Percentiles rank a stretch among this genome's conserved stretches.
These are phyloP conservation scores for Coelastrella sp. DNA, from an alignment of 139 green algal species.

Conservation along the genomic window DNA sequence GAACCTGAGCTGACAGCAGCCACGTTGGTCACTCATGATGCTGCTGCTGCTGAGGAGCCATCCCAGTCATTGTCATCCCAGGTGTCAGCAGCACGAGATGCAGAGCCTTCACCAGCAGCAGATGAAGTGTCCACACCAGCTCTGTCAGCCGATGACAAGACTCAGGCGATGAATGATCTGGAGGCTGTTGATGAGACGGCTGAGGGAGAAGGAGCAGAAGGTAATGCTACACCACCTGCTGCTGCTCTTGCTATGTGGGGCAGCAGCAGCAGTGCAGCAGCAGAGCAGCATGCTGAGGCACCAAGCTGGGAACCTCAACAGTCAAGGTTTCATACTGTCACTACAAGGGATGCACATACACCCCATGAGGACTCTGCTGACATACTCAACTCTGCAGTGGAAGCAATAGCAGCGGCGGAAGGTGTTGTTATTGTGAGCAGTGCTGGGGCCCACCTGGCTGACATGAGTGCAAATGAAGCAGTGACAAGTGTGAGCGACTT, in stretches of 20 bases:
- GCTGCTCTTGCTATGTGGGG: not conserved
- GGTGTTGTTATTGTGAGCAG: no score
- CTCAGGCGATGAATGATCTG: no score
- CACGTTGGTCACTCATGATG: no score
- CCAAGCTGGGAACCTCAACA: slow-evolving; percentile 21
- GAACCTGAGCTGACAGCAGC: not conserved
- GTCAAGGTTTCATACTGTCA: not conserved
- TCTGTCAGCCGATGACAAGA: no score
- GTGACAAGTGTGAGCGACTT: not conserved
- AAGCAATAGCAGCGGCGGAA: no score
- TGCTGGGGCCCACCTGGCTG: no score
- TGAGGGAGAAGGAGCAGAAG: not conserved
- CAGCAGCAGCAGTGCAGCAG: not conserved
- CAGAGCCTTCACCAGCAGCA: not conserved
- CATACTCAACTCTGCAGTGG: not conserved
- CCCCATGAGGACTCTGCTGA: not conserved
- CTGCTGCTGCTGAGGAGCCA: no score
- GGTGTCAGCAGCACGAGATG: not conserved
- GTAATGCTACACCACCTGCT: not conserved
- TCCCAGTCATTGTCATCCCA: not conserved
- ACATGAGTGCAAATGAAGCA: not conserved
- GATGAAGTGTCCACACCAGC: not conserved
- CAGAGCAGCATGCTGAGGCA: not conserved
- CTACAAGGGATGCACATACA: not conserved
- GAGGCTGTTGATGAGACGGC: not conserved